Percentiles rank a stretch among this genome's conserved stretches.
Conservation (phyloP, 2,329 filamentous ascomycete genomes). For the Ceratocystis variospora region DNA sequence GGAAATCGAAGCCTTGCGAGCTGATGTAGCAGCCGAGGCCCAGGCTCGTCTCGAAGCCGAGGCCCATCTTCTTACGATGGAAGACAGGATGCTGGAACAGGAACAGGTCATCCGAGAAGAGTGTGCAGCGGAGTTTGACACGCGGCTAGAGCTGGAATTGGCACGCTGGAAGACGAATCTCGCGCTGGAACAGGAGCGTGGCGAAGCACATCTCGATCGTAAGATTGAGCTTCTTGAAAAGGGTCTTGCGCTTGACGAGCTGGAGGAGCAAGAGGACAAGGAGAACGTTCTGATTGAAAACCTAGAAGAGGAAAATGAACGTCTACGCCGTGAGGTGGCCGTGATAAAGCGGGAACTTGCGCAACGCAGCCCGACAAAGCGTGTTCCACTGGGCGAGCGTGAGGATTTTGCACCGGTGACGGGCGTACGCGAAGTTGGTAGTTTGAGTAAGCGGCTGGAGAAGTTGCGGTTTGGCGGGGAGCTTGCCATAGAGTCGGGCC, state of each 20-base stretch:
- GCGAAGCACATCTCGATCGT: constrained; percentile 73
- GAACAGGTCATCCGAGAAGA: constrained; percentile 83
- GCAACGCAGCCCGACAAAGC: constrained; percentile 48
- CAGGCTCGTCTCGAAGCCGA: constrained; percentile 59
- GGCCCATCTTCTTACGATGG: constrained; percentile 54
- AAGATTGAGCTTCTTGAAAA: constrained; percentile 59
- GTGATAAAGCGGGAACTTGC: constrained; percentile 52
- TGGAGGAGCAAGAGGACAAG: constrained; percentile 34
- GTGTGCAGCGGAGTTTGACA: constrained; percentile 75
- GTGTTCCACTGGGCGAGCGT: constrained; percentile 41
- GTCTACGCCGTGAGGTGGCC: constrained; percentile 49
- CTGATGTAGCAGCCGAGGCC: constrained; percentile 56
- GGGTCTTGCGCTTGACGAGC: constrained; percentile 26
- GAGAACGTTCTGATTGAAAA: constrained; percentile 50
- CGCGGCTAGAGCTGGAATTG: constrained; percentile 58
- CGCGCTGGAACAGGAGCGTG: constrained; percentile 63
- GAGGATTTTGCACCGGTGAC: constrained; percentile 30
- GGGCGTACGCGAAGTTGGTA: constrained; percentile 12
- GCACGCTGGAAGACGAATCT: constrained; percentile 67
- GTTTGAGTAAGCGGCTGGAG: constrained; percentile 14
- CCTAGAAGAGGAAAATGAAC: constrained; percentile 57
- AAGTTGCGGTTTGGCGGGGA: constrained; percentile 8
- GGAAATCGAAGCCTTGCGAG: constrained; percentile 61
- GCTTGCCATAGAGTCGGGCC: neutral
- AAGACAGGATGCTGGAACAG: constrained; percentile 50